Evolutionary conservation across 805 yeast species (phyloP).

Genomic region (Starmerella sirachaensis): DNA sequence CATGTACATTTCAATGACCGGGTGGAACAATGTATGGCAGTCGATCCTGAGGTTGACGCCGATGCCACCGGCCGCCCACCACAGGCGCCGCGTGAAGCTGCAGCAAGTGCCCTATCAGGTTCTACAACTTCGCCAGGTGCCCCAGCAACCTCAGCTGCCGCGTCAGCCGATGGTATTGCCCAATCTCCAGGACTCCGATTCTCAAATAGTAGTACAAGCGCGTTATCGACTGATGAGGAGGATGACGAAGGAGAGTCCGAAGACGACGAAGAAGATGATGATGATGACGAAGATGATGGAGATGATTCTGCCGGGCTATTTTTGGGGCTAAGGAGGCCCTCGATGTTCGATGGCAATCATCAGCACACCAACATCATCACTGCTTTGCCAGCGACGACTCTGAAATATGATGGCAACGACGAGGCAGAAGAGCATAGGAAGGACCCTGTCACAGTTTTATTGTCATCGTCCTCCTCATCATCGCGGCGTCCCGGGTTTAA

Average conservation of each 20-base stretch:
- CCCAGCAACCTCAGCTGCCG: too few relatives aligned
- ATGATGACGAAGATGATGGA: slow-evolving; percentile 35
- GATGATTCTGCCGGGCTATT: slow-evolving; percentile 64
- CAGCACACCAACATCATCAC: slow-evolving; percentile 48
- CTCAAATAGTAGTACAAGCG: too few relatives aligned
- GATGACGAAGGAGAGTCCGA: slow-evolving; percentile 19
- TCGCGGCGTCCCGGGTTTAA: slow-evolving; percentile 18
- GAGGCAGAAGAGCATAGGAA: slow-evolving; percentile 30
- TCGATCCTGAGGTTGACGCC: slow-evolving; percentile 31
- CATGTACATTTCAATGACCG: slow-evolving; percentile 88
- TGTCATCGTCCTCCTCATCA: slow-evolving; percentile 12
- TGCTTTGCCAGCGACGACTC: slow-evolving; percentile 70
- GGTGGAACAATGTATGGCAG: slow-evolving; percentile 86
- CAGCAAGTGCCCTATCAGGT: too few relatives aligned
- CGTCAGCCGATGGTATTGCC: too few relatives aligned
- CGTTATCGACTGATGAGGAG: slow-evolving; percentile 27
- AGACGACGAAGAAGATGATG: slow-evolving; percentile 28
- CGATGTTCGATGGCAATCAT: slow-evolving; percentile 17
- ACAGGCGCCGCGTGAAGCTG: too few relatives aligned
- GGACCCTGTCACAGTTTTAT: slow-evolving; percentile 52
- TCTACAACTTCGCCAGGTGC: too few relatives aligned
- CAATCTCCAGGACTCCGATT: not conserved
- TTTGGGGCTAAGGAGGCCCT: slow-evolving; percentile 38
- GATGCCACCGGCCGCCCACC: slow-evolving; percentile 3
- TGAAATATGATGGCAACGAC: slow-evolving; percentile 61